Evolutionary conservation across 164 flowering plant genomes (phyloP), one percentile per base, ranked within the genome.

Genomic region (Kingdonia uniflora): DNA sequence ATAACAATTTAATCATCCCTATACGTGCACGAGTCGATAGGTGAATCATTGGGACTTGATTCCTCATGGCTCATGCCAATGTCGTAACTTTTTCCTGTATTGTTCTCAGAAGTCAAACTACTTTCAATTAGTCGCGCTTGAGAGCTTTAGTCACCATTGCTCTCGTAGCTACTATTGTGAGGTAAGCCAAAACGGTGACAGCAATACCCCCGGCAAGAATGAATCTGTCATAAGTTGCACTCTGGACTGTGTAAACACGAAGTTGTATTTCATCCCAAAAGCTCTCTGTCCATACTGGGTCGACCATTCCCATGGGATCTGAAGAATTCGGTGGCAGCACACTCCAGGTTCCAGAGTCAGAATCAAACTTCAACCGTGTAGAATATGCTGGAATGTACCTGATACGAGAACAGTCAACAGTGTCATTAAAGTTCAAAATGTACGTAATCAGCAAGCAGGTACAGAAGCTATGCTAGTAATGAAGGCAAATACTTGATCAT

Each of bases 301-400:
- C 98, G 4, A 72, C 65, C 61, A 56, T 50, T 25, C 80, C 92
- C 92, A 84, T 72, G 0, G 66, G 55, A 60, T 91, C 92, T 0
- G 92, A 75, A 2, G 81, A 45, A 64, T 82, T 79, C n/a, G 69
- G 49, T 0, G 90, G 77, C 67, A 81, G 42, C 42, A 92, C 63
- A 22, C 23, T 69, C 96, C 96, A 85, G 14, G 35, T 35, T 60
- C 72, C 87, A 54, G 76, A 71, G 44, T 84, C 87, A 52, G 76
- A 71, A 44, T 84, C 87, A 50, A 54, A 85, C 67, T 76, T 79
- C 59, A 92, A 72, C 50, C 94, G 76, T 14, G 96, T 88, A 11
- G 98, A 92, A 65, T 88, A 92, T 53, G 98, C 96, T 38, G 98
- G 96, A 43, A 92, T 85, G 63, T 85, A 88, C 73, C 95, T 90